These are phyloP conservation scores for Funneliformis mosseae DNA, from an alignment of 192 early-diverging fungal genomes.

Conservation along the genomic window DNA sequence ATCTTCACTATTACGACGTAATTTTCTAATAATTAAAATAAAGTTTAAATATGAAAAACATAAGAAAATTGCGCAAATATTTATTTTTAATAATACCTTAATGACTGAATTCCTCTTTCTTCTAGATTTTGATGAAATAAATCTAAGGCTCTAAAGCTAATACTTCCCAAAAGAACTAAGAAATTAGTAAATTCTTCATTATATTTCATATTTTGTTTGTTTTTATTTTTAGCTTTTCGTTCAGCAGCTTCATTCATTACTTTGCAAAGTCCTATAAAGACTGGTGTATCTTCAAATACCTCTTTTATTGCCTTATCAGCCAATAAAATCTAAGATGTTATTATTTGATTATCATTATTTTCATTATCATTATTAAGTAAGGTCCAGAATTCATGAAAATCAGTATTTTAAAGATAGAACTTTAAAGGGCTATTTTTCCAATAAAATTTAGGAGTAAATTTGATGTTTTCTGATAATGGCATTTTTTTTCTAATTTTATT, in stretches of 20 bases:
- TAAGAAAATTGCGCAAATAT: too few relatives aligned
- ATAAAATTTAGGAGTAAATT: too few relatives aligned
- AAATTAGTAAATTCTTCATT: not conserved
- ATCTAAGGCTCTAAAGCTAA: not conserved
- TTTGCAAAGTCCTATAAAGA: not conserved
- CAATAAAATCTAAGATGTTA: not conserved
- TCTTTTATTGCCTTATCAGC: not conserved
- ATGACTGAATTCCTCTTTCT: not conserved
- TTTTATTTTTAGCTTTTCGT: not conserved
- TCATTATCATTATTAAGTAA: not conserved
- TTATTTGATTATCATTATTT: not conserved
- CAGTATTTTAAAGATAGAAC: not conserved
- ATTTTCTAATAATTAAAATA: too few relatives aligned
- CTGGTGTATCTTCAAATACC: not conserved
- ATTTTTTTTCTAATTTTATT: not conserved
- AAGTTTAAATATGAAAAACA: too few relatives aligned
- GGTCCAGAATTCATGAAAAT: not conserved
- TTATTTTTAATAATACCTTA: not conserved
- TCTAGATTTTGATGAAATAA: not conserved
- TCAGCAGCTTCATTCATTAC: not conserved
- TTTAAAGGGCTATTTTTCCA: too few relatives aligned
- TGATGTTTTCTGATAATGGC: too few relatives aligned
- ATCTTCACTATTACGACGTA: too few relatives aligned
- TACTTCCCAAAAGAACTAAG: not conserved
- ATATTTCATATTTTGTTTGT: not conserved